A percentile compares a stretch with the other conserved stretches of the same genome.
These are phyloP conservation scores for Globisporangium acanthophoron DNA, from an alignment of 352 stramenopile species.

Conservation along the genomic window DNA sequence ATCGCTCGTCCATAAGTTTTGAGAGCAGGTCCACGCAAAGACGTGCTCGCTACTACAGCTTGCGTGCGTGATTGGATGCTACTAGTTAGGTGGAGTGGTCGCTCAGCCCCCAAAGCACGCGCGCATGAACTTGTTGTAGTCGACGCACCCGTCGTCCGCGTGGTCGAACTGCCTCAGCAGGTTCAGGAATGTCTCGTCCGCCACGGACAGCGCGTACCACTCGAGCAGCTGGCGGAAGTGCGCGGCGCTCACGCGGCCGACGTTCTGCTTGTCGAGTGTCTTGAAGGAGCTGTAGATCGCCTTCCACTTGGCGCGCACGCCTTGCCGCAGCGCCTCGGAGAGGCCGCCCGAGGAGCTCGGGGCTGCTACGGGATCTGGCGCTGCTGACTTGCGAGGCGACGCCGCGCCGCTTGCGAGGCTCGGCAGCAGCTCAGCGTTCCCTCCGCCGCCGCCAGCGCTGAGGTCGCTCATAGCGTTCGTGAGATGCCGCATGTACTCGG, in stretches of 20 bases:
- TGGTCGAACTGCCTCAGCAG: constrained; percentile 64
- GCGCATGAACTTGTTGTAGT: constrained; percentile 77
- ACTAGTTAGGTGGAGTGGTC: not conserved
- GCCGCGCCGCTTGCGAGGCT: constrained; percentile 11
- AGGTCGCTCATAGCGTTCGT: constrained; percentile 48
- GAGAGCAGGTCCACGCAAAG: not conserved
- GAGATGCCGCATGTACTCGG: constrained; percentile 54
- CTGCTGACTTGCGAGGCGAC: constrained; percentile 1
- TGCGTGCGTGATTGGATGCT: no score
- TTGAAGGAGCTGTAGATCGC: constrained; percentile 63
- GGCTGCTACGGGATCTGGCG: not conserved
- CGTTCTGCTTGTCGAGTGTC: constrained; percentile 53
- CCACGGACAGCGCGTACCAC: constrained; percentile 55
- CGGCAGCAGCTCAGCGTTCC: constrained; percentile 14
- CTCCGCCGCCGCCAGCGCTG: constrained; percentile 2
- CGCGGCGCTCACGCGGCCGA: constrained; percentile 39
- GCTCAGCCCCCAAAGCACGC: constrained; percentile 34
- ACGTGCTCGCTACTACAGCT: not conserved
- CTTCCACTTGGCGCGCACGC: constrained; percentile 68
- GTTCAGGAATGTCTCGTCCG: constrained; percentile 42
- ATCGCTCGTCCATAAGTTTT: not conserved
- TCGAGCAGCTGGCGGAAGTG: constrained; percentile 74
- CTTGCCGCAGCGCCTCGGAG: constrained; percentile 38
- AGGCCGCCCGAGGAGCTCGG: constrained; percentile 9
- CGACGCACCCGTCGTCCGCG: constrained; percentile 47